A percentile compares a stretch with the other conserved stretches of the same genome.
phyloP scores from a whole-genome alignment of 2,329 filamentous ascomycete genomes.

The Pseudogymnoascus verrucosus region DNA sequence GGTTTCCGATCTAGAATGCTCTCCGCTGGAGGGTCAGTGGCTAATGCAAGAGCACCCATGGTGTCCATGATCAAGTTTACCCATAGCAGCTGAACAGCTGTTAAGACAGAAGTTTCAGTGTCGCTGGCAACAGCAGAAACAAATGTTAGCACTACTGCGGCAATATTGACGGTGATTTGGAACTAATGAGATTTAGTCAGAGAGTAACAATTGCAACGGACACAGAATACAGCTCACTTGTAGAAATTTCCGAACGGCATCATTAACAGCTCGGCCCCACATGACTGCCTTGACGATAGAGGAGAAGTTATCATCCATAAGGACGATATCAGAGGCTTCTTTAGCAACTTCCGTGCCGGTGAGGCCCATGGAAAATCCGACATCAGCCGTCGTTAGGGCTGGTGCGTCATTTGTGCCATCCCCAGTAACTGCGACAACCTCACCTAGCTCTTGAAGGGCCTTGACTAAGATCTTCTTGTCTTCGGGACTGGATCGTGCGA shows the following conservation, averaged over 20 bases:
- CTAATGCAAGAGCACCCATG: conserved; percentile 55
- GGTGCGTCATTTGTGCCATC: conserved; percentile 81
- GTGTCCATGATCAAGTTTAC: conserved; percentile 65
- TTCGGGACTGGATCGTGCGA: conserved; percentile 67
- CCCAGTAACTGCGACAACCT: conserved; percentile 78
- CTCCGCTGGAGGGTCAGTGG: conserved; percentile 52
- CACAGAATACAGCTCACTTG: conserved; percentile 19
- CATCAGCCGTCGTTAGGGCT: conserved; percentile 71
- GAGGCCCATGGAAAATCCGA: conserved; percentile 82
- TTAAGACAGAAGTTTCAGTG: conserved; percentile 51
- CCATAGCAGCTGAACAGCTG: conserved; percentile 60
- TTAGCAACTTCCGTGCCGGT: conserved; percentile 51
- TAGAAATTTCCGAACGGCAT: conserved; percentile 69
- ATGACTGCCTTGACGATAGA: conserved; percentile 79
- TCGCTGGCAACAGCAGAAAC: conserved; percentile 51
- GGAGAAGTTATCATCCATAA: conserved; percentile 82
- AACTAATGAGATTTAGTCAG: conserved; percentile 33
- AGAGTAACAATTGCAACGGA: background rate
- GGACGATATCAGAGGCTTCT: conserved; percentile 60
- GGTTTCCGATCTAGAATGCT: conserved; percentile 48
- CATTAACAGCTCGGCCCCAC: conserved; percentile 72
- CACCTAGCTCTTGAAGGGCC: conserved; percentile 61
- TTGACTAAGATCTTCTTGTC: conserved; percentile 69
- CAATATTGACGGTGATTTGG: conserved; percentile 64
- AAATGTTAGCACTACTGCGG: conserved; percentile 58